phyloP scores from a whole-genome alignment of 2,329 filamentous ascomycete genomes.

The Pseudogymnoascus sp. region DNA sequence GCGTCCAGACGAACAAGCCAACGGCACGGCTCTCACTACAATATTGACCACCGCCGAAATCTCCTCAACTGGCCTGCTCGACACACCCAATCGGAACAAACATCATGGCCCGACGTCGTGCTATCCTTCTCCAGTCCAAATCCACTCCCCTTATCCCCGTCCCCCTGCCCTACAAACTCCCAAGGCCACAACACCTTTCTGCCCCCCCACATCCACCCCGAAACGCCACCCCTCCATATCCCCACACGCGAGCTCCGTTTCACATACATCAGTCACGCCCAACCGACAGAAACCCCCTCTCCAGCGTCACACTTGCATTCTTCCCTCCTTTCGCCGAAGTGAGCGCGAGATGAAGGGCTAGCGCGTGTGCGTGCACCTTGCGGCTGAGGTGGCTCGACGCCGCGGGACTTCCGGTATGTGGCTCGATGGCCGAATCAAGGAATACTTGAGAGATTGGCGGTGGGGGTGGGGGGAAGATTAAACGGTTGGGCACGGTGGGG shows the following conservation, averaged over 20 bases:
- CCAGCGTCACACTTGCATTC: background rate
- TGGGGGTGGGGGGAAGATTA: too few relatives aligned
- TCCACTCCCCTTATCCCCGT: background rate
- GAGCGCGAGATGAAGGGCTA: conserved; percentile 3
- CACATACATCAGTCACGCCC: background rate
- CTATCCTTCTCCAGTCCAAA: background rate
- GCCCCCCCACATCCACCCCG: background rate
- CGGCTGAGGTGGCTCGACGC: background rate
- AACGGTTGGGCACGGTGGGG: background rate
- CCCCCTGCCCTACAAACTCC: background rate
- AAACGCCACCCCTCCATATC: conserved; percentile 2
- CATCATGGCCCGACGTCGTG: background rate
- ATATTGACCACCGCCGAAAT: background rate
- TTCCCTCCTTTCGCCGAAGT: background rate
- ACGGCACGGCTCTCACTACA: background rate
- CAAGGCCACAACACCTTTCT: background rate
- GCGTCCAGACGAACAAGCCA: background rate
- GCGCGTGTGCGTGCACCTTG: background rate
- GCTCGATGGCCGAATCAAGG: background rate
- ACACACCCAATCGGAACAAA: background rate
- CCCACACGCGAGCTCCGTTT: background rate
- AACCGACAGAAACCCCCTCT: background rate
- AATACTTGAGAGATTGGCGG: background rate
- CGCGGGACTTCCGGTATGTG: background rate
- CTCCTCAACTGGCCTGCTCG: background rate